Evolutionary conservation across 75 land plant genomes (phyloP), one percentile per base, ranked within the genome.

Genomic region (Ceratopteris richardii): DNA sequence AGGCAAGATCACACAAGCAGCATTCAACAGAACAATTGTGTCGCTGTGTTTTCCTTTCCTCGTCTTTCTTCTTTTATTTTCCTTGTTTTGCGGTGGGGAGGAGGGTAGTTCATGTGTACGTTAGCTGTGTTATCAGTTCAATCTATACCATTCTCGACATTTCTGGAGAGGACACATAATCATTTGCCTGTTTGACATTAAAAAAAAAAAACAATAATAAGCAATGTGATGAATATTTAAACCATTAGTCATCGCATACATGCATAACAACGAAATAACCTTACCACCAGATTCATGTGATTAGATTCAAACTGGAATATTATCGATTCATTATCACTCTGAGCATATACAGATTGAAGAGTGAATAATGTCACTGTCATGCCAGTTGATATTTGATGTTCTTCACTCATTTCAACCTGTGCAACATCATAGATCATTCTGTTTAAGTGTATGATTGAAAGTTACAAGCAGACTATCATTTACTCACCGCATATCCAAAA

Each of bases 251-350:
- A 59, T 44, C 3, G 23, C 14, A 22, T 58, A 31, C 13, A 13
- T 20, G 29, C 41, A 22, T 25, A 0, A 51, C 16, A 68, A 28
- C 25, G 7, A 1, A 31, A n/a, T 20, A 37, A 25, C 13, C 24
- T 54, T 79, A 92, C 97, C 81, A 80, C 43, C 66, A 92, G 78
- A 56, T 76, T 83, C 56, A 77, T 75, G 59, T 74, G 82, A 47
- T 86, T 90, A 9, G 86, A 82, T 63, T 88, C 91, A 71, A 85
- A 89, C 56, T 88, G 96, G 78, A 88, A 92, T 64, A 79, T 74
- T 56, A 92, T 77, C 54, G 77, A 80, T 52, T 92, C 97, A 65
- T 92, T 82, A 62, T 88, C 94, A 44, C 59, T 78, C 46, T 70
- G 78, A 50, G 97, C 80, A 82, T 85, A 92, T 7, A 92, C 82